Conservation (phyloP, 2,329 filamentous ascomycete species). For the Lasiodiplodia sp. region DNA sequence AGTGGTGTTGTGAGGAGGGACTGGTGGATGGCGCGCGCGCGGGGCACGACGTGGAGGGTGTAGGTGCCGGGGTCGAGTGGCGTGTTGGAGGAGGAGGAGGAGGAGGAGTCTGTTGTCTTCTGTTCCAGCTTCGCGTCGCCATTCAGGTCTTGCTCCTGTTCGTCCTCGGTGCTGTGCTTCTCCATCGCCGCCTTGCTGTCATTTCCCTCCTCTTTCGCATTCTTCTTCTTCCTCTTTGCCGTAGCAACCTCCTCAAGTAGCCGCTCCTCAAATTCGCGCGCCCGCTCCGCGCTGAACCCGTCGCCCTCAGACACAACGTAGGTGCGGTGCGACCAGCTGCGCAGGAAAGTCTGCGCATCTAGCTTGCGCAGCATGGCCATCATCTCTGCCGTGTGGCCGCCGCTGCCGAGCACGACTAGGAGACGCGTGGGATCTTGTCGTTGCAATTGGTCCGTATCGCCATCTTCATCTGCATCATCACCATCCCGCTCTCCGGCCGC, state of each 20-base stretch:
- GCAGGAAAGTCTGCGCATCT: slow-evolving; percentile 54
- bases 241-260: neutral
- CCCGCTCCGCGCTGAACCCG: slow-evolving; percentile 69
- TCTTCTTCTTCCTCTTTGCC: no score
- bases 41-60: slow-evolving; percentile 72
- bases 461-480: slow-evolving; percentile 8
- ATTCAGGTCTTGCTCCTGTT: neutral
- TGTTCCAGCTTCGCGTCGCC: no score
- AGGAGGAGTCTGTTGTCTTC: slow-evolving; percentile 21
- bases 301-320: slow-evolving; percentile 85
- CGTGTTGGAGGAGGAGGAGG: slow-evolving; percentile 43
- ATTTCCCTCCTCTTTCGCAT: neutral
- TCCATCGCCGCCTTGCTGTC: neutral
- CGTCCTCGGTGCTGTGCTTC: neutral
- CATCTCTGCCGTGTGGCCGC: slow-evolving; percentile 96
- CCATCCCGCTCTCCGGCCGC: neutral
- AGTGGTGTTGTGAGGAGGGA: slow-evolving; percentile 75
- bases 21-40: slow-evolving; percentile 85
- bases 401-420: slow-evolving; percentile 86
- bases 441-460: neutral
- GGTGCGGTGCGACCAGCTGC: slow-evolving; percentile 64
- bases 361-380: slow-evolving; percentile 77
- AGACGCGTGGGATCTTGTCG: slow-evolving; percentile 61
- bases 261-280: slow-evolving; percentile 67
- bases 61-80: slow-evolving; percentile 55